Base-by-base conservation (phyloP, 1,284 basidiomycete species). In the Ganoderma lingzhi region DNA sequence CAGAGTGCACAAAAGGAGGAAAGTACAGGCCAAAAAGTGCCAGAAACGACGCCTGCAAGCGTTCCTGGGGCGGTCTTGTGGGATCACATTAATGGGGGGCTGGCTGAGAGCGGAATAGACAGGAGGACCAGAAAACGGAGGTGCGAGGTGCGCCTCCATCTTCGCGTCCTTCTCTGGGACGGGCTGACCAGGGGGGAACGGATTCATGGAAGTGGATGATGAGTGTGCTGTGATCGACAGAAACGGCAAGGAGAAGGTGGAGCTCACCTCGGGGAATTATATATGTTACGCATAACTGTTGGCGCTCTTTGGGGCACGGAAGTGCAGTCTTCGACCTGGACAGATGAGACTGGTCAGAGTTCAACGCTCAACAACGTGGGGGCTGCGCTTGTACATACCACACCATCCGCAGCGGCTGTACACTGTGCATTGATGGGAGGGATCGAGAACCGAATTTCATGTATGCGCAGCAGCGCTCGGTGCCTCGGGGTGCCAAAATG, bases 31-130 rank as follows among this genome's bases (percentile, higher is more conserved):
- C 10, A 67, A 51, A 44, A 71, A 62, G 62, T 73, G 66, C 68
- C 72, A 73, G 68, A 71, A 68, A 48, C 72, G 68, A 35, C 70
- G 72, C 70, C 70, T 69, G 66, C 68, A 67, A 41, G 32, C 45
- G 63, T 69, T 67, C 60, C 72, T 66, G 61, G 62, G 59, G 59
- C 62, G 64, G 63, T 64, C 70, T 55, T 53, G 65, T 17, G 41
- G 37, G 32, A 39, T 59, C 56, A 59, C 56, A n/a, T 58, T 37
- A 17, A 59, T 19, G 56, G 19, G 17, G 19, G 56, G 19, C 19
- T 39, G 55, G 32, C 15, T n/a, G 10, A 39, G 23, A 5, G 35
- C 35, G 8, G 56, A 39, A 39, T 39, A 39, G 1, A n/a, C 35
- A 59, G 35, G 32, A 23, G 35, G 56, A 37, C 35, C 35, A 39